phyloP scores from a whole-genome alignment of 164 flowering plant species.

The Chloranthus sessilifolius region DNA sequence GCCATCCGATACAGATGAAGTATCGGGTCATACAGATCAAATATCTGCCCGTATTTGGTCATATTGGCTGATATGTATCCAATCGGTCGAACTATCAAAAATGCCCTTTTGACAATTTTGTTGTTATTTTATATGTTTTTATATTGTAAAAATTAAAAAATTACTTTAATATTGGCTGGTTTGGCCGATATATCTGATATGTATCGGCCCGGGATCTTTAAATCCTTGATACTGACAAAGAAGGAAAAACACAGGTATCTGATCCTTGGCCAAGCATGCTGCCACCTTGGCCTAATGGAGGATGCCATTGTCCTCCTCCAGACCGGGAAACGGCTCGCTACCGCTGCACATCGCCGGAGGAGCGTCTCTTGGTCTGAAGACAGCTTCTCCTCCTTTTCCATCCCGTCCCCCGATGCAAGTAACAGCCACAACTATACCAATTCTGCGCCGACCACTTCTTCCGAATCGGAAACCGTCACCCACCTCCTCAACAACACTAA shows the following conservation, averaged over 20 bases:
- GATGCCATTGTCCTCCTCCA: conserved; percentile 95
- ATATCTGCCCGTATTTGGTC: too few relatives aligned
- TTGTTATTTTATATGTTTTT: background rate
- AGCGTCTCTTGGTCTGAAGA: conserved; percentile 81
- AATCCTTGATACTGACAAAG: too few relatives aligned
- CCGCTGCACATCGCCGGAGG: conserved; percentile 75
- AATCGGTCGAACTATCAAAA: too few relatives aligned
- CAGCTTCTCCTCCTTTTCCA: conserved; percentile 50
- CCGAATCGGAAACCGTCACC: conserved; percentile 50
- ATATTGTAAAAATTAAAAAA: too few relatives aligned
- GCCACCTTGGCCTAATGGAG: conserved; percentile 89
- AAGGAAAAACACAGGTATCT: conserved; percentile 67
- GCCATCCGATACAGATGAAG: too few relatives aligned
- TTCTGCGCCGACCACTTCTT: conserved; percentile 24
- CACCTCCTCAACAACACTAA: conserved; percentile 78
- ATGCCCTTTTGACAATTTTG: background rate
- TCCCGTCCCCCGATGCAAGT: conserved; percentile 13
- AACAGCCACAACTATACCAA: conserved; percentile 12
- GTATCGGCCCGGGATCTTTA: too few relatives aligned
- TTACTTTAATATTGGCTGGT: too few relatives aligned
- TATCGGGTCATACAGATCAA: too few relatives aligned
- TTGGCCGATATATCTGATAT: too few relatives aligned
- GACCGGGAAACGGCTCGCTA: conserved; percentile 79
- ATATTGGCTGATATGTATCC: too few relatives aligned
- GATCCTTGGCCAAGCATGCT: conserved; percentile 89